Conservation (phyloP, 1,284 basidiomycete species). For the Sporisorium exsertum region DNA sequence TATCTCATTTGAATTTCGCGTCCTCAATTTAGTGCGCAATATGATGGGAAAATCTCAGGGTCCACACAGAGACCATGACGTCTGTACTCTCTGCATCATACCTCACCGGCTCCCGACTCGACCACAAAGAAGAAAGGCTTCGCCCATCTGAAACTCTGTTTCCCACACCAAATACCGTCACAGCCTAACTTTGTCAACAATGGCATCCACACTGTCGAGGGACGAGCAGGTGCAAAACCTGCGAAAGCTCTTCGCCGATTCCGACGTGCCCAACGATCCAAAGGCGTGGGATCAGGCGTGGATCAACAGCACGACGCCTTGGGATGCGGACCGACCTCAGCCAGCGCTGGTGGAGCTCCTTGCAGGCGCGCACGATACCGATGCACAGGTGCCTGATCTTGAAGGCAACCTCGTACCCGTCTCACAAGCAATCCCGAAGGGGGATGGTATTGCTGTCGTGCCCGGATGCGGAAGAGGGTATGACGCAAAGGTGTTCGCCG, state of each 20-base stretch:
- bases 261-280: constrained; percentile 42
- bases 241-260: constrained; percentile 39
- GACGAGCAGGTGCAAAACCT: constrained; percentile 39
- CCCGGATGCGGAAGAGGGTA: constrained; percentile 54
- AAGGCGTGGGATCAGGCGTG: constrained; percentile 59
- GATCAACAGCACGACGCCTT: constrained; percentile 50
- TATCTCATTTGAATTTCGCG: background rate
- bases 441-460: constrained; percentile 29
- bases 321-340: constrained; percentile 51
- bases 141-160: background rate
- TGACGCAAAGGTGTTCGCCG: constrained; percentile 48
- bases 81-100: background rate
- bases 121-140: too few species aligned
- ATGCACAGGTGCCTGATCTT: constrained; percentile 14
- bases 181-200: background rate
- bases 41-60: background rate
- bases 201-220: constrained; percentile 8
- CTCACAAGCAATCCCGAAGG: constrained; percentile 30
- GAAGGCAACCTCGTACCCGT: constrained; percentile 20
- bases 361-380: constrained; percentile 31
- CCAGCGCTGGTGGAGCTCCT: constrained; percentile 49
- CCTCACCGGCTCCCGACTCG: background rate
- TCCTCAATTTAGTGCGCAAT: too few species aligned
- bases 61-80: background rate
- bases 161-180: background rate